These are phyloP conservation scores for Lathyrus sativus DNA, from an alignment of 306 rosid genomes.

Conservation along the genomic window DNA sequence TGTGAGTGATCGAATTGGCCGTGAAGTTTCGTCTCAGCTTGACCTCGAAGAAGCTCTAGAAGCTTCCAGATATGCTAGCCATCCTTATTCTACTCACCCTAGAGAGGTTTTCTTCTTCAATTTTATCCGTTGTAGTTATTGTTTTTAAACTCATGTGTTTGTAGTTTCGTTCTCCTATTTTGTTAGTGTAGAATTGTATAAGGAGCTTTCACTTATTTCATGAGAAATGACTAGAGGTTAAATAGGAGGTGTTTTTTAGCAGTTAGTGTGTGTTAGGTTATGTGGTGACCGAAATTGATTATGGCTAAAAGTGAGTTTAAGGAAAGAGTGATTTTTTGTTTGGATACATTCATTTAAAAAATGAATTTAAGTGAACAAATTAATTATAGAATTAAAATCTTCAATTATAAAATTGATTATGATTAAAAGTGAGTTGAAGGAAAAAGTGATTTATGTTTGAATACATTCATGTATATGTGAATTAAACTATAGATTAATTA, in stretches of 20 bases:
- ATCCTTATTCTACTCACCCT: slow-evolving; percentile 88
- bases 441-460: too few relatives aligned
- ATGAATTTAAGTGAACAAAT: too few relatives aligned
- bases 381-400: too few relatives aligned
- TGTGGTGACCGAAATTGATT: too few relatives aligned
- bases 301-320: too few relatives aligned
- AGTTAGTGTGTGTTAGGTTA: neutral
- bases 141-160: neutral
- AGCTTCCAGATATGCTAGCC: slow-evolving; percentile 86
- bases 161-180: neutral
- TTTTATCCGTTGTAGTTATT: neutral
- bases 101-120: slow-evolving; percentile 64
- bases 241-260: neutral
- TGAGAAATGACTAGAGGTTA: neutral
- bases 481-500: too few relatives aligned
- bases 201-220: neutral
- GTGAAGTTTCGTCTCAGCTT: slow-evolving; percentile 79
- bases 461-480: too few relatives aligned
- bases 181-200: too few relatives aligned
- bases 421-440: too few relatives aligned
- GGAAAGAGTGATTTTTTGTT: too few relatives aligned
- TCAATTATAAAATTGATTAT: too few relatives aligned
- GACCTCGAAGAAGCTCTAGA: slow-evolving; percentile 96
- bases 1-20: slow-evolving; percentile 85
- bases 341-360: too few relatives aligned